Conservation (phyloP, 257 asterid species). For the Fraxinus americana region DNA sequence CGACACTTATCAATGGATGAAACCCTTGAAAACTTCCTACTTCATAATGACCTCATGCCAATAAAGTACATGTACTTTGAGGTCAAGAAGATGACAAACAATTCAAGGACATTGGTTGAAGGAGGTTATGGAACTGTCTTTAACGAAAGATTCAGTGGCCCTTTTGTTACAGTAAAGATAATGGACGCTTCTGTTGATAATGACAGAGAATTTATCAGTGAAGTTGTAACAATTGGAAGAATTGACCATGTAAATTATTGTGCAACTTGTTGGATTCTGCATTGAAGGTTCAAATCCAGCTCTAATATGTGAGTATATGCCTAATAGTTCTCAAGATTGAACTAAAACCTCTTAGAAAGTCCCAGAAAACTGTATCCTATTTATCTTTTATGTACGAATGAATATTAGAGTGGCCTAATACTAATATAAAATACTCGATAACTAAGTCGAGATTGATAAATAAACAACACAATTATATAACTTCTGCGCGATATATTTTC, state of each 20-base stretch:
- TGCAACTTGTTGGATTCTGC: constrained; percentile 52
- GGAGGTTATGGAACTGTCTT: constrained; percentile 51
- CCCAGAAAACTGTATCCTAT: too few species aligned
- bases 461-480: too few species aligned
- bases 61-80: constrained; percentile 45
- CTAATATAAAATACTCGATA: too few species aligned
- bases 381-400: too few species aligned
- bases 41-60: constrained; percentile 38
- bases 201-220: constrained; percentile 45
- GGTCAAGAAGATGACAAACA: constrained; percentile 46
- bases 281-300: constrained; percentile 41
- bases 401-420: too few species aligned
- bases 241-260: constrained; percentile 42
- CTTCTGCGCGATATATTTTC: too few species aligned
- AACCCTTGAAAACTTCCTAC: constrained; percentile 42
- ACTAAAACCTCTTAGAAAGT: too few species aligned
- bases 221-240: constrained; percentile 43
- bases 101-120: constrained; percentile 47
- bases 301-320: constrained; percentile 45
- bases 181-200: constrained; percentile 33
- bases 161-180: constrained; percentile 47
- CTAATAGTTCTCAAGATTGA: constrained; percentile 43
- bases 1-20: constrained; percentile 36
- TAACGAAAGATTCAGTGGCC: constrained; percentile 56
- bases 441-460: too few species aligned